phyloP scores from a whole-genome alignment of 164 flowering plant genomes.

The Stephania yunnanensis region DNA sequence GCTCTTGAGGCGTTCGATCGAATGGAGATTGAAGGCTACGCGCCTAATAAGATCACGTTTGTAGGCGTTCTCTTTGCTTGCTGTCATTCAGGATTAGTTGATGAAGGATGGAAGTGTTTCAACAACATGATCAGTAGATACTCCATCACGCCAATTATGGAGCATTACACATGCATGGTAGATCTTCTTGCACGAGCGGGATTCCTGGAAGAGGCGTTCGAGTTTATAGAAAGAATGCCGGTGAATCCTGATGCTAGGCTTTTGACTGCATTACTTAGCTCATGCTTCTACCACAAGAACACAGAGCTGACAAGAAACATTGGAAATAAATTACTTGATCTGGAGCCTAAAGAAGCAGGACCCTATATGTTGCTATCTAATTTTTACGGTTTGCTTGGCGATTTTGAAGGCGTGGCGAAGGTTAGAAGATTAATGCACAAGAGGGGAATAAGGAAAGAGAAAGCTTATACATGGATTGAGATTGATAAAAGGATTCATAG shows the following conservation, averaged over 20 bases:
- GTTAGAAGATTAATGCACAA: slow-evolving; percentile 24
- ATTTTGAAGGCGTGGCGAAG: slow-evolving; percentile 5
- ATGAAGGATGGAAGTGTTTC: slow-evolving; percentile 7
- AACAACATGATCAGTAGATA: slow-evolving; percentile 4
- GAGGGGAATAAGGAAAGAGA: slow-evolving; percentile 42
- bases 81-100: slow-evolving; percentile 12
- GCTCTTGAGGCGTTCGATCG: slow-evolving; percentile 8
- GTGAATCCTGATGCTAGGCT: slow-evolving; percentile 4
- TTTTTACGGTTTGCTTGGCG: slow-evolving; percentile 12
- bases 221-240: slow-evolving; percentile 9
- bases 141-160: slow-evolving; percentile 6
- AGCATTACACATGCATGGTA: slow-evolving; percentile 13
- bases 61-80: slow-evolving; percentile 8
- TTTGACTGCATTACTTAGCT: slow-evolving; percentile 5
- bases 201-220: neutral
- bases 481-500: slow-evolving; percentile 31
- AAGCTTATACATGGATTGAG: slow-evolving; percentile 43
- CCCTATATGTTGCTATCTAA: slow-evolving; percentile 9
- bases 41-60: slow-evolving; percentile 7
- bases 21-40: slow-evolving; percentile 3
- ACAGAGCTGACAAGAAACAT: slow-evolving; percentile 1
- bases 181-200: slow-evolving; percentile 9
- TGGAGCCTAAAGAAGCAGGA: slow-evolving; percentile 10
- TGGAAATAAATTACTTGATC: slow-evolving; percentile 5
- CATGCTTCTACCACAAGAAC: slow-evolving; percentile 10